Base-by-base conservation (phyloP, 1,284 basidiomycete genomes). In the Malassezia arunalokei region DNA sequence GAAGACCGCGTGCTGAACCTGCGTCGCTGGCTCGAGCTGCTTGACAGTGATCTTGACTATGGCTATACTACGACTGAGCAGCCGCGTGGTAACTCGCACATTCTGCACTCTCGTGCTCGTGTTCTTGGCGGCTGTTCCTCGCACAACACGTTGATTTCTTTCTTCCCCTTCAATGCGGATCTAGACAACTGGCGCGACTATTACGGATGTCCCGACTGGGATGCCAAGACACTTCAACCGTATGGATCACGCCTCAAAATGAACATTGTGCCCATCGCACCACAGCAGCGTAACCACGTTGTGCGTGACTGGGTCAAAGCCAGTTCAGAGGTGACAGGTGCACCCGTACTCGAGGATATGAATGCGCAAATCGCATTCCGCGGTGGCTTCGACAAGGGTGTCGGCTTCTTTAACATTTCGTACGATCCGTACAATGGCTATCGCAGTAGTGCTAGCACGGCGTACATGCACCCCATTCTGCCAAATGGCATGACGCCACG, bases 131-230 rank as follows among this genome's bases (percentile, higher is more conserved):
- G 73, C 32, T 74, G 73, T 58, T 67, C 64, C 14, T 71, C 67
- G 42, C 73, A 74, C 65, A 74, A 74, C 59, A 74, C 73, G 24
- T 59, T 74, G 31, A 74, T 74, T 56, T 71, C 68, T 40, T 74
- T 74, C 61, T 59, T 71, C 24, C 73, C 73, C 8, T 73, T 74
- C 53, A 69, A 71, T 42, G 68, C 58, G 51, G 73, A 74, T 42
- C 56, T 74, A 33, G 71, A 74, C 51, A 61, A 63, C 35, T 74
- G 73, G 73, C 61, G 66, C 8, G 57, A 65, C 51, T 60, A 67
- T 47, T 56, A 64, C 45, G 71, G 60, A 15, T 71, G 68, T 49
- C 64, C 65, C 8, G 57, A 60, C 38, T 74, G 73, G 73, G 49
- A 50, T 28, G 58, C 64, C 14, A 47, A 47, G 41, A 50, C 54